Evolutionary conservation across 78 protist genomes (phyloP), one percentile per base, ranked within the genome.

Genomic region (Diacronema lutheri): DNA sequence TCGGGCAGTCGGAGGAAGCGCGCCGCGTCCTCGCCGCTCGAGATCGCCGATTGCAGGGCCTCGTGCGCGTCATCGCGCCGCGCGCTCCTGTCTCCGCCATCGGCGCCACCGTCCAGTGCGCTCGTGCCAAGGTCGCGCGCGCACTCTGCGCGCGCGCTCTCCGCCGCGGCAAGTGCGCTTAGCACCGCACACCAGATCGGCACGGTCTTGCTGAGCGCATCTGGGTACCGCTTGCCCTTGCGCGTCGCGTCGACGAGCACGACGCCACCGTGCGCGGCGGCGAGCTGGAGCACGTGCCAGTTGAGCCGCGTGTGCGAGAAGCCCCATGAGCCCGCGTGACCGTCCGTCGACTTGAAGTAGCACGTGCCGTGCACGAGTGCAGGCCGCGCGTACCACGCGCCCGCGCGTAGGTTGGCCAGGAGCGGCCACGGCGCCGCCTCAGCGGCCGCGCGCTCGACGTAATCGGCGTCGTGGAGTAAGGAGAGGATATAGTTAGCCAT

Each of bases 331-430:
- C 80, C 80, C 1, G 6, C 58, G 38, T 73, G 80, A 25, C 80
- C 80, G 60, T 73, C 80, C 35, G 80, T 73, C 16, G 40, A 25
- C 61, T 73, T 73, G 60, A 73, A 73, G 38, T 73, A 73, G 62
- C 62, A 40, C 6, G 1, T 10, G 62, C 80, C 80, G 1, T 37
- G 35, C 0, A 20, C 1, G 6, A 69, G 5, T 16, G 35, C 61
- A 0, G 31, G 80, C 4, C 2, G 35, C 29, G 9, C 35, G 60
- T 73, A 73, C 80, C 80, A 73, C 62, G 10, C 80, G 61, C 80
- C 80, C 23, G 44, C 26, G 41, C 80, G 80, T 21, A 46, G 57
- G 61, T 73, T 73, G 16, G 62, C 58, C 7, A 46, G 29, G 26
- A 46, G 38, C 7, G 61, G 40, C 0, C 40, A 41, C 33, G n/a